Base-by-base conservation (phyloP, 2,329 filamentous ascomycete genomes). In the Fusarium ambrosium region DNA sequence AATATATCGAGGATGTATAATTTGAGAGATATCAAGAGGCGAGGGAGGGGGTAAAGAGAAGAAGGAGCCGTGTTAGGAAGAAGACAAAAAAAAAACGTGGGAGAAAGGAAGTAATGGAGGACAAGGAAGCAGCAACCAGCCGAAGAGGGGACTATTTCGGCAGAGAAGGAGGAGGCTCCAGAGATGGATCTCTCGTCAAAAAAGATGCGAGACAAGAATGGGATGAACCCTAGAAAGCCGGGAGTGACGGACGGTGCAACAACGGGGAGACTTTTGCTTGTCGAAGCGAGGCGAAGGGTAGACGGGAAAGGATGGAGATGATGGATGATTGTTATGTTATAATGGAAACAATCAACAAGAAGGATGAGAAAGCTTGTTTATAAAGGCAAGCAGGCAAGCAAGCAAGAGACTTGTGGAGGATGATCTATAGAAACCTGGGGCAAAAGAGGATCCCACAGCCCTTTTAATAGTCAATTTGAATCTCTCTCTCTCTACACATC, bases 191-290 rank as follows among this genome's bases (percentile, higher is more conserved):
- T 41, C 70, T 73, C 69, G 67, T 74, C 70, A 75, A 53, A 75
- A 29, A 29, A 24, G 60, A 67, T 77, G 68, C 70, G 70, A 78
- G 75, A 77, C 73, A 73, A 61, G 24, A 53, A 53, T 53, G 48
- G 43, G 27, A 62, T 36, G 45, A 69, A 68, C 66, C 59, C 74
- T 51, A 75, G 70, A 72, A 69, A 69, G 68, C 29, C 71, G 77
- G 76, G 70, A 78, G 72, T 69, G 72, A 75, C 67, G 74, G 77
- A 75, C 67, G 74, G 77, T 79, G 77, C 56, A 79, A 72, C 76
- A 66, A 59, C 45, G 62, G 65, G 60, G 60, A 37, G 53, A 39
- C 39, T 53, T 69, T 71, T 77, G 72, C 69, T 77, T 78, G 56
- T 68, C 61, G 70, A 48, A 68, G 76, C 66, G 74, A 68, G 63